Evolutionary conservation across 2,329 filamentous ascomycete genomes (phyloP).

Genomic region (Verticillium isaacii): DNA sequence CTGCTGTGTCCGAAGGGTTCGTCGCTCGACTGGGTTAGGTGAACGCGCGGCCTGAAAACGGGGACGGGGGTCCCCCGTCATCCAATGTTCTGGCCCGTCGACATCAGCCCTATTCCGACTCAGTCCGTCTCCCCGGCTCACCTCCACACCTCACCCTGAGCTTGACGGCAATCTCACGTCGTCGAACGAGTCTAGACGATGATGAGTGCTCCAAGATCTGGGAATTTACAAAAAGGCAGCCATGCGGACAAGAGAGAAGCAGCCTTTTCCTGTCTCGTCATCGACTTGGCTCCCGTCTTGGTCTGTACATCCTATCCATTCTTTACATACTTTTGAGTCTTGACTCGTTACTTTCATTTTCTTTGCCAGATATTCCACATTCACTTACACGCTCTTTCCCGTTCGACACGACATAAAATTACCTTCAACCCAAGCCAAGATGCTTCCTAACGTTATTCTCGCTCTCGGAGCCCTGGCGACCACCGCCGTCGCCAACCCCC

Average conservation of each 20-base stretch:
- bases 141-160: not conserved
- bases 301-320: not conserved
- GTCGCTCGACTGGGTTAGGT: not conserved
- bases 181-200: not conserved
- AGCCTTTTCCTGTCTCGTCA: not conserved
- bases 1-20: not conserved
- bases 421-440: not conserved
- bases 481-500: constrained; percentile 13
- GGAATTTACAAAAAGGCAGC: not conserved
- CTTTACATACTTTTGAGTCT: not conserved
- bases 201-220: not conserved
- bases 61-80: not conserved
- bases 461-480: constrained; percentile 20
- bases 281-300: not conserved
- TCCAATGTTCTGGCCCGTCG: not conserved
- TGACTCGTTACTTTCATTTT: not conserved
- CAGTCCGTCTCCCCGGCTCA: not conserved
- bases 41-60: not conserved
- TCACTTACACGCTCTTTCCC: not conserved
- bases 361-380: not conserved
- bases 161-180: not conserved
- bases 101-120: not conserved
- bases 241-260: not conserved
- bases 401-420: not conserved
- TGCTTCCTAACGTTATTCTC: constrained; percentile 8